Evolutionary conservation across 352 stramenopile species (phyloP), one percentile per base, ranked within the genome.

Genomic region (Pythium aquatile): DNA sequence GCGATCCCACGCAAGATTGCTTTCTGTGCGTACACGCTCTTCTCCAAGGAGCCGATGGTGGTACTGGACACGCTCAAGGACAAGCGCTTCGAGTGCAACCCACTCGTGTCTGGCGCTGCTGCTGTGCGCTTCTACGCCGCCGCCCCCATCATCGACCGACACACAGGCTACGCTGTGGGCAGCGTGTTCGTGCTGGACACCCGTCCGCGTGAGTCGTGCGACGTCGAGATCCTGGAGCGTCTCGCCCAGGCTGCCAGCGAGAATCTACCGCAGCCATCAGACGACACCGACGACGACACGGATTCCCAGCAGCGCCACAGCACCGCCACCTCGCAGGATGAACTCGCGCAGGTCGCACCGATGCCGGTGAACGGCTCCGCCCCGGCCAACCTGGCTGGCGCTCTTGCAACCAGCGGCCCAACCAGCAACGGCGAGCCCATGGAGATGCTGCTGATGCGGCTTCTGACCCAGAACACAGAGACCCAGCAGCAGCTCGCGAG

Each of bases 51-150:
- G 61, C 71, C 83, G 30, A 71, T 93, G 11, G 83, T 95, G 17
- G 82, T 98, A 4, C 81, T 90, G 11, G 92, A 99, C 68, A 93
- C 90, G 8, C 73, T 86, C 20, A 81, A 93, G 49, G 94, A 99
- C 74, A 64, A 72, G 58, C 82, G 93, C 29, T 98, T 98, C 62
- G 69, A 79, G 26, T 70, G 79, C 47, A 98, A 97, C 73, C 81
- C 87, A 44, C 79, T 98, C 2, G 93, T 98, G 1, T 91, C 81
- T 1, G 92, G 93, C 20, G 78, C 80, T 30, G 88, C 93, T 5
- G 77, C 88, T 51, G 88, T 99, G 37, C 87, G 94, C n/a, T 98
- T 99, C 67, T 98, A 99, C 74, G 96, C 96, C 5, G 73, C 79
- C 17, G 86, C 83, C 14, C 86, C 86, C 5, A 89, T 94, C 55